These are phyloP conservation scores for Tetradesmus lagerheimii DNA, from an alignment of 139 green algal genomes.

Conservation along the genomic window DNA sequence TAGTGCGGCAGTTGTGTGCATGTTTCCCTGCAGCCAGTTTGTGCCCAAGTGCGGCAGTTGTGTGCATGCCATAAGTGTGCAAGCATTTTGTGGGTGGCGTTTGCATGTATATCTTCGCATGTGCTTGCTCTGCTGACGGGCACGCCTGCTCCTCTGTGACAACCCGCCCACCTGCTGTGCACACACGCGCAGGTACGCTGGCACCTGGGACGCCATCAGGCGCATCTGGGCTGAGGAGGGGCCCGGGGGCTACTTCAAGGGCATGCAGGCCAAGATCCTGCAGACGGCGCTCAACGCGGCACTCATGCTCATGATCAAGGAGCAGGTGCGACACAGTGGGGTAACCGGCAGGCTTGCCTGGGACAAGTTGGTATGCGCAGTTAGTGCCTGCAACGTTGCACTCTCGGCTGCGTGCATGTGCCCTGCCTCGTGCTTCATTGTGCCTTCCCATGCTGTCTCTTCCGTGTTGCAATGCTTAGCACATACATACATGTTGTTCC, in stretches of 20 bases:
- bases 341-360: not conserved
- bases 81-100: too few species aligned
- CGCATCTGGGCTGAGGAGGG: conserved; percentile 68
- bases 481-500: too few species aligned
- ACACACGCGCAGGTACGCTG: conserved; percentile 51
- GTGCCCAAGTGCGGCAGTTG: not conserved
- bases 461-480: too few species aligned
- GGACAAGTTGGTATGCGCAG: too few species aligned
- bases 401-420: too few species aligned
- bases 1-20: too few species aligned
- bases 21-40: too few species aligned
- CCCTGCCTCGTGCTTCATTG: not conserved
- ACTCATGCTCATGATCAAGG: conserved; percentile 87
- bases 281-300: conserved; percentile 84
- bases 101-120: too few species aligned
- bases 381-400: too few species aligned
- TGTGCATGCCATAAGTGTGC: not conserved
- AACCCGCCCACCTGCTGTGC: not conserved
- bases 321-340: conserved; percentile 47
- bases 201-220: conserved; percentile 60
- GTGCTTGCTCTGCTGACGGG: not conserved
- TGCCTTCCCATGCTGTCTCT: not conserved
- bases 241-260: conserved; percentile 75
- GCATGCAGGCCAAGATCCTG: conserved; percentile 87
- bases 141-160: not conserved